A percentile compares a stretch with the other conserved stretches of the same genome.
These are phyloP conservation scores for Hylodesmum podocarpum DNA, from an alignment of 306 rosid species.

Conservation along the genomic window DNA sequence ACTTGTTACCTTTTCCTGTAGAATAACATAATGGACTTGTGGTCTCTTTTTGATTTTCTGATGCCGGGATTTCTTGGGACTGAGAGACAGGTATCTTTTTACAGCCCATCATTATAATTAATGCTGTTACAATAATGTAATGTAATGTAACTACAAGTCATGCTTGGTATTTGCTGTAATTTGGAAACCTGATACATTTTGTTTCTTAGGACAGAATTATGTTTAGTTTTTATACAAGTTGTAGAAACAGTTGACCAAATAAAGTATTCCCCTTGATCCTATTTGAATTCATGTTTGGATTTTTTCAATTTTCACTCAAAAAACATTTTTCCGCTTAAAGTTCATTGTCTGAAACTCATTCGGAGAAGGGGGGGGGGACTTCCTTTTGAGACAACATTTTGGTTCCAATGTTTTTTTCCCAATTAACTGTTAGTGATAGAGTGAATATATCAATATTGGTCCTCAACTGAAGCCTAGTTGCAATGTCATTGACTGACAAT, in stretches of 20 bases:
- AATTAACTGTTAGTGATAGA: neutral
- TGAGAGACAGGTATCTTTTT: constrained; percentile 80
- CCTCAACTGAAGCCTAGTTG: constrained; percentile 1
- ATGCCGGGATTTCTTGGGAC: constrained; percentile 99
- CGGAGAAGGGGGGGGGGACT: neutral
- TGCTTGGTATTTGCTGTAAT: constrained; percentile 3
- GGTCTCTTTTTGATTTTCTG: constrained; percentile 98
- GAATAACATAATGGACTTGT: constrained; percentile 96
- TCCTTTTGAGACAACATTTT: neutral
- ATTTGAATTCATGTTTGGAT: neutral
- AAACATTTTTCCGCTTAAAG: neutral
- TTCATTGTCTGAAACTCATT: neutral
- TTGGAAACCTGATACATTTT: neutral
- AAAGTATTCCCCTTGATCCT: neutral
- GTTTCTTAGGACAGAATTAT: neutral
- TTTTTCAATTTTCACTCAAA: neutral
- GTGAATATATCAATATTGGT: neutral
- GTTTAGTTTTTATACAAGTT: neutral
- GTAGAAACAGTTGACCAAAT: neutral
- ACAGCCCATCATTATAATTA: neutral
- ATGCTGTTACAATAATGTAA: neutral
- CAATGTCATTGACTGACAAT: neutral
- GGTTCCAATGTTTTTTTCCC: neutral
- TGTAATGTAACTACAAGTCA: neutral
- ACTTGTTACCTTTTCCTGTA: constrained; percentile 45